These are phyloP conservation scores for Fusarium secorum DNA, from an alignment of 2,329 filamentous ascomycete genomes.

Conservation along the genomic window DNA sequence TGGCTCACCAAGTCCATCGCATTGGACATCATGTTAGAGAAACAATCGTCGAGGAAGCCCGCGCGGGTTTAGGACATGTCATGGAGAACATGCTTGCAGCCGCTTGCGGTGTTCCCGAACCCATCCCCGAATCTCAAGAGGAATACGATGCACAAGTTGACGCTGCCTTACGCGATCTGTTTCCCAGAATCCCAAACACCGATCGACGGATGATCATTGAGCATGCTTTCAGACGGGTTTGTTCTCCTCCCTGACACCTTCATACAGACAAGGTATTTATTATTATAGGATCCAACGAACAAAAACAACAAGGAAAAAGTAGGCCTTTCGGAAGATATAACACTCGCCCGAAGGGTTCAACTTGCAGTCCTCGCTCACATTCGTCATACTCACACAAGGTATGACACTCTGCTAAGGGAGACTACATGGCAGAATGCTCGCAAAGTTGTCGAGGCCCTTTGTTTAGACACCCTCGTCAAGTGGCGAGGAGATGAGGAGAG, in stretches of 20 bases:
- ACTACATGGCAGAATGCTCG: conserved; percentile 67
- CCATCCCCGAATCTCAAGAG: conserved; percentile 65
- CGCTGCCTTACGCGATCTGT: conserved; percentile 67
- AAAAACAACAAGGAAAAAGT: conserved; percentile 65
- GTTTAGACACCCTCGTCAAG: conserved; percentile 72
- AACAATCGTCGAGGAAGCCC: conserved; percentile 66
- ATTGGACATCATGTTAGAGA: conserved; percentile 68
- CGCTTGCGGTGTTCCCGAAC: conserved; percentile 56
- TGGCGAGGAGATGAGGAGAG: conserved; percentile 76
- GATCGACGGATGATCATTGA: conserved; percentile 69
- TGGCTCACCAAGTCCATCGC: conserved; percentile 64
- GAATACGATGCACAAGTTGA: conserved; percentile 71
- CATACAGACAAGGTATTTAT: conserved; percentile 19
- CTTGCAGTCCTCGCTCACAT: conserved; percentile 73
- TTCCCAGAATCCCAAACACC: conserved; percentile 70
- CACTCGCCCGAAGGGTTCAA: conserved; percentile 68
- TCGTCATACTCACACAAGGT: conserved; percentile 71
- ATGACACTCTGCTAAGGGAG: conserved; percentile 67
- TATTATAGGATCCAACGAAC: conserved; percentile 56
- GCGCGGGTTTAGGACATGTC: conserved; percentile 40
- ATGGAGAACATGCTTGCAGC: conserved; percentile 30
- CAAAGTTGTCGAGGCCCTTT: conserved; percentile 67
- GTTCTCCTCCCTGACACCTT: conserved; percentile 34
- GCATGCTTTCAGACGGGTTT: conserved; percentile 69
- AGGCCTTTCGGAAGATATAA: conserved; percentile 63